These are phyloP conservation scores for Leccinum fuscescens DNA, from an alignment of 1,284 basidiomycete genomes.

Conservation along the genomic window DNA sequence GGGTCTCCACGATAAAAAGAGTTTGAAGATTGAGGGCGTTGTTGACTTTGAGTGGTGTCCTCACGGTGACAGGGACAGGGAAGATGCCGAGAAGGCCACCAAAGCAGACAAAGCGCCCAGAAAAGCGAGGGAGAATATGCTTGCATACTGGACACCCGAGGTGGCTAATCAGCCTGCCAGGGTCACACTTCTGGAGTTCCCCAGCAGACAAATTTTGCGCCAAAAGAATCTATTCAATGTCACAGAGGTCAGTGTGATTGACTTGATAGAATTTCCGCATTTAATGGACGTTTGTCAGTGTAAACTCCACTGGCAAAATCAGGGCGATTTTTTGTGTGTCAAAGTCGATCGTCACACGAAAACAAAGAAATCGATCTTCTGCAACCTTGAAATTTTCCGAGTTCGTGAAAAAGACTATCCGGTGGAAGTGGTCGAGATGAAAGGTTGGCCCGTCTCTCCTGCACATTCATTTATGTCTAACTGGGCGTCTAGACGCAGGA, in stretches of 20 bases:
- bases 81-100: constrained; percentile 64
- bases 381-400: constrained; percentile 98
- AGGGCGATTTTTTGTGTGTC: constrained; percentile 98
- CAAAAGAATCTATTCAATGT: constrained; percentile 99
- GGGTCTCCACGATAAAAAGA: constrained; percentile 96
- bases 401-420: constrained; percentile 98
- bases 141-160: constrained; percentile 98
- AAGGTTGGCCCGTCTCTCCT: constrained; percentile 52
- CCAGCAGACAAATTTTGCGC: constrained; percentile 80
- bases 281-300: constrained; percentile 55
- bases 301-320: constrained; percentile 98
- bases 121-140: constrained; percentile 85
- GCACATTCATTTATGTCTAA: constrained; percentile 11
- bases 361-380: constrained; percentile 98
- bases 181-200: constrained; percentile 90
- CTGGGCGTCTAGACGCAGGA: constrained; percentile 73
- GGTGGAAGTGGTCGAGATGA: constrained; percentile 96
- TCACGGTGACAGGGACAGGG: constrained; percentile 83
- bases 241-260: constrained; percentile 69
- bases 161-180: constrained; percentile 95
- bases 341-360: constrained; percentile 99
- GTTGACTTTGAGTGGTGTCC: constrained; percentile 99
- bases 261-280: not conserved
- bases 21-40: constrained; percentile 96
- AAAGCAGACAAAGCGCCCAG: constrained; percentile 51